Conservation (phyloP, 768 basidiomycete species). For the Termitomyces bulborhizus region DNA sequence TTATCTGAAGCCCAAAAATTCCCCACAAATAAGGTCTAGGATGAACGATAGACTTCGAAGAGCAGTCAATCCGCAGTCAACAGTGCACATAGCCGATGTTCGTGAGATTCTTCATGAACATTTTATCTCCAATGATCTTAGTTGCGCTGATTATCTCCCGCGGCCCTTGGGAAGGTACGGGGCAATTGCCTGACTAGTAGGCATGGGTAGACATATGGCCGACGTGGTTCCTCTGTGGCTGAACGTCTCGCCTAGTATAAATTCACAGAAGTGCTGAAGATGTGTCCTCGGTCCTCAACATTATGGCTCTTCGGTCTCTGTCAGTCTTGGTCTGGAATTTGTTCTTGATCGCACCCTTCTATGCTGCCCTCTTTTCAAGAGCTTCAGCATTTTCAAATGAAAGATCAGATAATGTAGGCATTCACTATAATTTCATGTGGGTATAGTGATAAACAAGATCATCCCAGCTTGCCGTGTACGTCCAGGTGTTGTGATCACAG, state of each 20-base stretch:
- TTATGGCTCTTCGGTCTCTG: slow-evolving; percentile 9
- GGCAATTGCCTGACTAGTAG: slow-evolving; percentile 5
- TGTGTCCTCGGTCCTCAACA: slow-evolving; percentile 1
- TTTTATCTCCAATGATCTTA: slow-evolving; percentile 5
- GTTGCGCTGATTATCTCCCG: not conserved
- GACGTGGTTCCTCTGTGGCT: slow-evolving; percentile 13
- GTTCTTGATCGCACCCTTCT: slow-evolving; percentile 12
- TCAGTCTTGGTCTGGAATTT: slow-evolving; percentile 2
- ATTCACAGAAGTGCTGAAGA: not conserved
- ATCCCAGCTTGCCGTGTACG: slow-evolving; percentile 31
- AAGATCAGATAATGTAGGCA: slow-evolving; percentile 31
- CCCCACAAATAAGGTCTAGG: not conserved
- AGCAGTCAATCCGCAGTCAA: slow-evolving; percentile 6
- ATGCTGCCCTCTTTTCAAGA: slow-evolving; percentile 1
- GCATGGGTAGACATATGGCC: not conserved
- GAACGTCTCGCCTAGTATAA: slow-evolving; percentile 9
- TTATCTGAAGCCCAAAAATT: not conserved
- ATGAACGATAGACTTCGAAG: not conserved
- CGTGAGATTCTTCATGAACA: slow-evolving; percentile 1
- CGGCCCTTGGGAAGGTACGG: slow-evolving; percentile 4
- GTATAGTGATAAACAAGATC: not conserved
- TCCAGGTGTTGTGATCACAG: not conserved
- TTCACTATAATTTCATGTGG: not conserved
- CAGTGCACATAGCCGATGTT: not conserved
- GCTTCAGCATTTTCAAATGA: slow-evolving; percentile 26